Percentiles rank a stretch among this genome's conserved stretches.
These are phyloP conservation scores for Hippophae tibetana DNA, from an alignment of 306 rosid species.

Conservation along the genomic window DNA sequence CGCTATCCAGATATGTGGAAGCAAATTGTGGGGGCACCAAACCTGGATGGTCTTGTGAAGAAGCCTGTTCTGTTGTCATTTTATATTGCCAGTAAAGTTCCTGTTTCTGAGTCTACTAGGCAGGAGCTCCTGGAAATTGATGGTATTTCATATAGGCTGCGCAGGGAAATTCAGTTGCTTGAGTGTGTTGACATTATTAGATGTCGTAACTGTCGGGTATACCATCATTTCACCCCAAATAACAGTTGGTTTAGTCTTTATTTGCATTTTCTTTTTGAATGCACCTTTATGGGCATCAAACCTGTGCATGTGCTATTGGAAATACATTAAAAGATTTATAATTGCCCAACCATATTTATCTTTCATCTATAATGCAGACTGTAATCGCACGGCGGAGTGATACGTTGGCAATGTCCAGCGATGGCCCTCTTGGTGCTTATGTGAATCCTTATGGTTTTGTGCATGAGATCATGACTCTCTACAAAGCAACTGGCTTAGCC, in stretches of 20 bases:
- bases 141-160: conserved; percentile 79
- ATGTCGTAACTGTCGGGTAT: conserved; percentile 72
- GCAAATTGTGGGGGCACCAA: conserved; percentile 64
- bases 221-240: conserved; percentile 12
- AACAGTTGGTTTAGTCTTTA: background rate
- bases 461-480: conserved; percentile 79
- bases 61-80: conserved; percentile 80
- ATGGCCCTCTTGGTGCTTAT: conserved; percentile 94
- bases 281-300: too few relatives aligned
- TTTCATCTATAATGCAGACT: conserved; percentile 35
- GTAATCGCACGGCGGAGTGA: conserved; percentile 76
- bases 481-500: conserved; percentile 65
- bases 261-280: background rate
- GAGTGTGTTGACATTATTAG: conserved; percentile 64
- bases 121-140: conserved; percentile 91
- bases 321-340: background rate
- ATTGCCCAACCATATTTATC: background rate
- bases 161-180: conserved; percentile 88
- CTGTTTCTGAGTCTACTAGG: conserved; percentile 87
- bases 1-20: conserved; percentile 80
- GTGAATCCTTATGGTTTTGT: conserved; percentile 67
- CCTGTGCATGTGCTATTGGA: background rate
- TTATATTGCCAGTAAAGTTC: conserved; percentile 87
- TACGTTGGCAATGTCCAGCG: conserved; percentile 91
- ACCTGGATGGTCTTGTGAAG: conserved; percentile 67